Evolutionary conservation across 176 grass and related monocot species (phyloP).

Genomic region (Panicum miliaceum): DNA sequence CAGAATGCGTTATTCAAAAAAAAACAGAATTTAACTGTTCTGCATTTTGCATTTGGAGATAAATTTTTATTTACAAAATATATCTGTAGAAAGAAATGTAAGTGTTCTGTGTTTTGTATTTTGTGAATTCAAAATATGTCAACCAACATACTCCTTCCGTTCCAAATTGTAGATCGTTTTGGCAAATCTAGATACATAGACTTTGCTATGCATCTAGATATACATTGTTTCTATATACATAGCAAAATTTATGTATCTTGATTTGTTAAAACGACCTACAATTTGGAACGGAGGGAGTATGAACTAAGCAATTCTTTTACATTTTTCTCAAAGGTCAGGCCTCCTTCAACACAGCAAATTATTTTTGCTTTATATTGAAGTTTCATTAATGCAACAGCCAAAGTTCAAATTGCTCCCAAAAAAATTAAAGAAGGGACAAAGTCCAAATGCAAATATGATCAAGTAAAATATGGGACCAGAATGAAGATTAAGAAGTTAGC

Average conservation of each 20-base stretch:
- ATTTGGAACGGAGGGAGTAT: too few species aligned
- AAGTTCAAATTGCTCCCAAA: background rate
- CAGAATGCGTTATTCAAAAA: too few species aligned
- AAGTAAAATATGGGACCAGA: background rate
- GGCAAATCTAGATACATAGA: too few species aligned
- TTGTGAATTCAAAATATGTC: background rate
- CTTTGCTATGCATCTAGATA: too few species aligned
- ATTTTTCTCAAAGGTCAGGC: constrained; percentile 26
- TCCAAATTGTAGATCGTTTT: too few species aligned
- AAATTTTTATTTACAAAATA: background rate
- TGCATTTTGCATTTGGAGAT: constrained; percentile 21
- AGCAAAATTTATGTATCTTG: too few species aligned
- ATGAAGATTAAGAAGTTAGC: constrained; percentile 6
- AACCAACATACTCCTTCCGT: too few species aligned
- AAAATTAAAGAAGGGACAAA: background rate
- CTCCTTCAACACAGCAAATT: background rate
- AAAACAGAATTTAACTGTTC: too few species aligned
- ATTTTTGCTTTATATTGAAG: background rate
- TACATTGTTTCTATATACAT: too few species aligned
- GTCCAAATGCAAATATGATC: constrained; percentile 20
- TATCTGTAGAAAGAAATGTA: background rate
- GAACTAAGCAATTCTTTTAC: background rate
- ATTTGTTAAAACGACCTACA: too few species aligned
- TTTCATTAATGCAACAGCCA: constrained; percentile 5
- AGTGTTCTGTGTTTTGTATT: background rate